These are phyloP conservation scores for Excoecaria cochinchinensis DNA, from an alignment of 345 rosid species.

Conservation along the genomic window DNA sequence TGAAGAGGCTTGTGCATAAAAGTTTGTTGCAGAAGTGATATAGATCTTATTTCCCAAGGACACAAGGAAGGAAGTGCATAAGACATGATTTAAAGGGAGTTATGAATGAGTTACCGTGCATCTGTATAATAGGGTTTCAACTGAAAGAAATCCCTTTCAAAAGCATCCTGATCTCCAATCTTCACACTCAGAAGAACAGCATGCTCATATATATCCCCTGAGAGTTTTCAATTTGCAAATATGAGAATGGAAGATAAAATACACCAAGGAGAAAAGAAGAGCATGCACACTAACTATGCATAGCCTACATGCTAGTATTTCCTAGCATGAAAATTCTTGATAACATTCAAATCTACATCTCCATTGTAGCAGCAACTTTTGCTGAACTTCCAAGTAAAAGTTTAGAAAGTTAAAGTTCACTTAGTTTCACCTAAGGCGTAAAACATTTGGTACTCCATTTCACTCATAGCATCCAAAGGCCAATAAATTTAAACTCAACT, in stretches of 20 bases:
- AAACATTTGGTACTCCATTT: background rate
- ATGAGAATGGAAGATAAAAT: background rate
- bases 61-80: background rate
- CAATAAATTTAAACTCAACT: background rate
- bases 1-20: background rate
- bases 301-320: background rate
- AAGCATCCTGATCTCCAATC: conserved; percentile 91
- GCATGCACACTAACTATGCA: background rate
- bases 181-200: conserved; percentile 88
- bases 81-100: background rate
- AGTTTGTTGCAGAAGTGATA: background rate
- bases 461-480: background rate
- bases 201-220: conserved; percentile 92
- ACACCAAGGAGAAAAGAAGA: background rate
- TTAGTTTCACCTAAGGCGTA: background rate
- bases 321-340: background rate
- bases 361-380: background rate
- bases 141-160: conserved; percentile 96
- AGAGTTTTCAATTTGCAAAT: background rate
- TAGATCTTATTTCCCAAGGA: background rate
- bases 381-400: background rate
- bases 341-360: background rate
- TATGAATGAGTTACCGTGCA: conserved; percentile 52
- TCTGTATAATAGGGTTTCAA: conserved; percentile 91
- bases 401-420: background rate